Percentiles rank a stretch among this genome's conserved stretches.
These are phyloP conservation scores for Trifolium dubium DNA, from an alignment of 306 rosid species.

Conservation along the genomic window DNA sequence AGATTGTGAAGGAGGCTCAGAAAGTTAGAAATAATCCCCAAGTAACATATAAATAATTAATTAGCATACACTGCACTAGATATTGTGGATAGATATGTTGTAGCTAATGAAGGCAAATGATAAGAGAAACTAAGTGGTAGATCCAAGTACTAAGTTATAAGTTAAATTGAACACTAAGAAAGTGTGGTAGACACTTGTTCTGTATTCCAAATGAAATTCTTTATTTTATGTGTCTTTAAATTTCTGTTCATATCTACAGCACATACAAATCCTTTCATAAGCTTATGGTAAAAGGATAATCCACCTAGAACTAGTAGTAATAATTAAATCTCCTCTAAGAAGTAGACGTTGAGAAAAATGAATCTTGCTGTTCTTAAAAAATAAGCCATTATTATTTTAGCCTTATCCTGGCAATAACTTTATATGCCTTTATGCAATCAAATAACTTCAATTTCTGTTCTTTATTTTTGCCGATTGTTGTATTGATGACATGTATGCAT, in stretches of 20 bases:
- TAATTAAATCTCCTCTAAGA: conserved; percentile 9
- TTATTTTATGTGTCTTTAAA: neutral
- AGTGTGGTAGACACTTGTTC: neutral
- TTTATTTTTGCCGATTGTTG: conserved; percentile 32
- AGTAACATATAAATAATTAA: neutral
- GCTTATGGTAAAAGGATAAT: conserved; percentile 3
- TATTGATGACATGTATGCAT: conserved; percentile 20
- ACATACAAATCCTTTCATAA: neutral
- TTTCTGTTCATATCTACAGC: neutral
- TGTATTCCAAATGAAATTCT: neutral
- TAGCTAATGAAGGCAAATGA: neutral
- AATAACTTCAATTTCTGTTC: conserved; percentile 17
- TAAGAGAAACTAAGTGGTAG: neutral
- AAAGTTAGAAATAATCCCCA: neutral
- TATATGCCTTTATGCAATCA: neutral
- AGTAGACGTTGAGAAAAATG: conserved; percentile 2
- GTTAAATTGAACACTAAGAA: neutral
- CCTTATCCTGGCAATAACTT: conserved; percentile 13
- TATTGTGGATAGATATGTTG: neutral
- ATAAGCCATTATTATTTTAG: conserved; percentile 1
- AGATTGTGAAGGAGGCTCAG: neutral
- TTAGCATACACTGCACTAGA: neutral
- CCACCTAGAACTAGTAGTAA: neutral
- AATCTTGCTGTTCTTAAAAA: conserved; percentile 19
- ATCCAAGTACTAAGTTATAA: neutral